These are phyloP conservation scores for Potentilla sterilis DNA, from an alignment of 306 rosid species.

Conservation along the genomic window DNA sequence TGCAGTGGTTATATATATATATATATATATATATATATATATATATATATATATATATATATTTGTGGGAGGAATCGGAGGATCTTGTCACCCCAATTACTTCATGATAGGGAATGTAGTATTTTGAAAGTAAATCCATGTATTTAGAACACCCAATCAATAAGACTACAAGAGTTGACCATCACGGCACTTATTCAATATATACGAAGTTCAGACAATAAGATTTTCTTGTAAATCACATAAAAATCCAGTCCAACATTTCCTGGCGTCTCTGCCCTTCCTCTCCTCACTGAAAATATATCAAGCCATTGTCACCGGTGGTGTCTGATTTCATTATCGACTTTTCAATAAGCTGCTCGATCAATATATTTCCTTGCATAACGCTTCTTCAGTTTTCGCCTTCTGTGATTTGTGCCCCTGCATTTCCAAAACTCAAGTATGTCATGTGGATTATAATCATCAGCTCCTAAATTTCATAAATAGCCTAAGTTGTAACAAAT, in stretches of 20 bases:
- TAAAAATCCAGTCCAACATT: background rate
- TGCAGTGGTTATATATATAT: too few relatives aligned
- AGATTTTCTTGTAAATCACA: background rate
- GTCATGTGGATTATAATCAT: conserved; percentile 1
- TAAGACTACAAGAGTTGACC: background rate
- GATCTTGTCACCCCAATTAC: too few relatives aligned
- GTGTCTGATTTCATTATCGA: conserved; percentile 4
- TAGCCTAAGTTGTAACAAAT: background rate
- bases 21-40: too few relatives aligned
- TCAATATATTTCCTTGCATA: conserved; percentile 34
- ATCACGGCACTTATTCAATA: background rate
- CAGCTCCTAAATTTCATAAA: background rate
- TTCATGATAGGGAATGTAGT: background rate
- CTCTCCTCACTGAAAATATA: background rate
- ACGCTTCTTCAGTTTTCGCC: conserved; percentile 72
- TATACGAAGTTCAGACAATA: background rate
- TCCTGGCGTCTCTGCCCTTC: background rate
- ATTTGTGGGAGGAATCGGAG: too few relatives aligned
- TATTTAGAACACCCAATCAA: background rate
- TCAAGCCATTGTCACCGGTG: background rate
- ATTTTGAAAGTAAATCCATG: background rate
- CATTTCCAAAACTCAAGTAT: conserved; percentile 28
- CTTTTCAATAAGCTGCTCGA: conserved; percentile 17
- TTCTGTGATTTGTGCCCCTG: conserved; percentile 65
- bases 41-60: too few relatives aligned